phyloP scores from a whole-genome alignment of 208 protist genomes.

The Wallacemonas sp. region DNA sequence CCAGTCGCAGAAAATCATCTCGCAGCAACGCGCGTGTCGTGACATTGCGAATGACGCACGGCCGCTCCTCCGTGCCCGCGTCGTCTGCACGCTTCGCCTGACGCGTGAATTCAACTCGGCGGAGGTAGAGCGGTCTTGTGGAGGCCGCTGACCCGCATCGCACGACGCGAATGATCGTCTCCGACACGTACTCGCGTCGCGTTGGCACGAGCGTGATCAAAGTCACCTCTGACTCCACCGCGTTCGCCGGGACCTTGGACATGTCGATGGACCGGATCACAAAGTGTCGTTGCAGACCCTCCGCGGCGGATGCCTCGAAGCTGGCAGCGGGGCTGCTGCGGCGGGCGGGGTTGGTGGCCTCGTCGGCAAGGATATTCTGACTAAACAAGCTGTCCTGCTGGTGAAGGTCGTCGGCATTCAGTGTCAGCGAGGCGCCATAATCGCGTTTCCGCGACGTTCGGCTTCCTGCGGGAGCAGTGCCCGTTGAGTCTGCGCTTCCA shows the following conservation, averaged over 20 bases:
- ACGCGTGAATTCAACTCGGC: constrained; percentile 19
- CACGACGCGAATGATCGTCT: constrained; percentile 23
- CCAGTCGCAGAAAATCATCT: constrained; percentile 16
- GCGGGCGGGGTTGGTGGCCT: neutral
- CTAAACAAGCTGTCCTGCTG: neutral
- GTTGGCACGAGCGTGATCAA: constrained; percentile 17
- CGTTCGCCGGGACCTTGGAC: constrained; percentile 16
- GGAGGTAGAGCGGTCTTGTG: constrained; percentile 21
- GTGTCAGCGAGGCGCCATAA: neutral
- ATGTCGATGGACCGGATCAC: constrained; percentile 17
- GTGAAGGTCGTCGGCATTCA: constrained; percentile 1
- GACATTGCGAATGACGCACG: constrained; percentile 1
- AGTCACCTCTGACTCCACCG: constrained; percentile 18
- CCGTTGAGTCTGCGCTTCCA: neutral
- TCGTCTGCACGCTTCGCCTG: neutral
- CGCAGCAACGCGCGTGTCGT: constrained; percentile 16
- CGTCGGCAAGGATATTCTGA: neutral
- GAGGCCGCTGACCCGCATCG: neutral
- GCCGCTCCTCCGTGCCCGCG: neutral
- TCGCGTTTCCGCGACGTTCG: neutral
- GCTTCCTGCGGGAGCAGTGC: neutral
- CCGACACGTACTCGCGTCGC: constrained; percentile 14
- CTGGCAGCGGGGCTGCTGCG: neutral
- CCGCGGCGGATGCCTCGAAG: neutral
- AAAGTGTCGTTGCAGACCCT: constrained; percentile 27